phyloP scores from a whole-genome alignment of 2,329 filamentous ascomycete genomes.

The Eutypa lata region DNA sequence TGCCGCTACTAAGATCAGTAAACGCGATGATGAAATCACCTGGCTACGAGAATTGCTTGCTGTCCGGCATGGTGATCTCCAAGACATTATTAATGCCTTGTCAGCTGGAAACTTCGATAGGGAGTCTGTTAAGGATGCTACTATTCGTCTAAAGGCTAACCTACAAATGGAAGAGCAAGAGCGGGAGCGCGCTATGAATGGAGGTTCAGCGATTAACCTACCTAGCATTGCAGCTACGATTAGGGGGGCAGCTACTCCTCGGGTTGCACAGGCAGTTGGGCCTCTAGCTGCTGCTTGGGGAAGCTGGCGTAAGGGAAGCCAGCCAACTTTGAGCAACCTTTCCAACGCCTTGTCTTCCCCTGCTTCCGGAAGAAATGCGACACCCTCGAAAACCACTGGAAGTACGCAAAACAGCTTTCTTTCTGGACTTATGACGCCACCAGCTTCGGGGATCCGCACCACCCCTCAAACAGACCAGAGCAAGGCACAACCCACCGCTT shows the following conservation, averaged over 20 bases:
- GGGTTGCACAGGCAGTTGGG: conserved; percentile 78
- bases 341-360: conserved; percentile 46
- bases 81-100: conserved; percentile 83
- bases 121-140: conserved; percentile 79
- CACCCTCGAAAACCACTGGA: conserved; percentile 57
- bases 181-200: conserved; percentile 77
- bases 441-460: conserved; percentile 68
- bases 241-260: conserved; percentile 73
- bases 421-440: conserved; percentile 85
- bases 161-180: conserved; percentile 98
- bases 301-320: conserved; percentile 78
- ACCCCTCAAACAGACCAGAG: conserved; percentile 45
- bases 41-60: conserved; percentile 93
- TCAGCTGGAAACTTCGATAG: conserved; percentile 73
- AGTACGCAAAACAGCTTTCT: conserved; percentile 60
- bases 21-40: conserved; percentile 88
- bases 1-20: conserved; percentile 76
- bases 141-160: conserved; percentile 89
- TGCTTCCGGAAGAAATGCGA: conserved; percentile 40
- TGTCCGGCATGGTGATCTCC: conserved; percentile 85
- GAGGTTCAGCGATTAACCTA: conserved; percentile 63
- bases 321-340: conserved; percentile 45
- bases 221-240: conserved; percentile 77
- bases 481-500: conserved; percentile 56
- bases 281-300: conserved; percentile 88